Conservation (phyloP, 192 early-diverging fungal species). For the Chytriomyces confervae region DNA sequence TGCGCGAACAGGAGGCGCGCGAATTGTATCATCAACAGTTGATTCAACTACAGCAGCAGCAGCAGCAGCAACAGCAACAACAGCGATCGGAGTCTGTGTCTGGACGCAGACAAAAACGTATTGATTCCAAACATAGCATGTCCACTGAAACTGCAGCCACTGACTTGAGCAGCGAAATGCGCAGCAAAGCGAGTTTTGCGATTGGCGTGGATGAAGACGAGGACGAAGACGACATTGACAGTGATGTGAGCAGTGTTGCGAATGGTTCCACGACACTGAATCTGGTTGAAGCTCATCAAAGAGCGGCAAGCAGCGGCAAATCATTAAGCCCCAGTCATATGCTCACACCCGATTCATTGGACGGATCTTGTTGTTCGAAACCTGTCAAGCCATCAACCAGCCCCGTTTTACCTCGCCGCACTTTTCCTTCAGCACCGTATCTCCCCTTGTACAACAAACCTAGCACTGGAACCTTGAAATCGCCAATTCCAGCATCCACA, state of each 20-base stretch:
- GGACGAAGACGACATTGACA: slow-evolving; percentile 4
- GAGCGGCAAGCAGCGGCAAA: not conserved
- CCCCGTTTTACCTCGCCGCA: slow-evolving; percentile 13
- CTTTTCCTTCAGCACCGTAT: slow-evolving; percentile 33
- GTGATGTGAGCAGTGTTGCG: not conserved
- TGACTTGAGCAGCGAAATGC: not conserved
- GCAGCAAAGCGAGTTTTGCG: slow-evolving; percentile 32
- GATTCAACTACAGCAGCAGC: not conserved
- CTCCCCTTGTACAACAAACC: slow-evolving; percentile 25
- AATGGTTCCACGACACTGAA: not conserved
- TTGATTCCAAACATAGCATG: slow-evolving; percentile 4
- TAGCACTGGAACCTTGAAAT: not conserved
- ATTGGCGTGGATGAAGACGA: slow-evolving; percentile 22
- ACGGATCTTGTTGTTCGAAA: not conserved
- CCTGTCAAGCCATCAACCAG: not conserved
- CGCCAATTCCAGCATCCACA: slow-evolving; percentile 1
- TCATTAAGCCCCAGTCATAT: not conserved
- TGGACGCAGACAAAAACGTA: not conserved
- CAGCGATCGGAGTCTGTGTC: not conserved
- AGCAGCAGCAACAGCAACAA: slow-evolving; percentile 2
- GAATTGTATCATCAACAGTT: slow-evolving; percentile 20
- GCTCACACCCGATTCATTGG: not conserved
- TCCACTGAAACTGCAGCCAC: not conserved
- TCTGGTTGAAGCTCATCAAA: not conserved
- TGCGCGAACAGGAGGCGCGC: slow-evolving; percentile 11